Base-by-base conservation (phyloP, 768 basidiomycete species). In the Lactarius hatsudake region DNA sequence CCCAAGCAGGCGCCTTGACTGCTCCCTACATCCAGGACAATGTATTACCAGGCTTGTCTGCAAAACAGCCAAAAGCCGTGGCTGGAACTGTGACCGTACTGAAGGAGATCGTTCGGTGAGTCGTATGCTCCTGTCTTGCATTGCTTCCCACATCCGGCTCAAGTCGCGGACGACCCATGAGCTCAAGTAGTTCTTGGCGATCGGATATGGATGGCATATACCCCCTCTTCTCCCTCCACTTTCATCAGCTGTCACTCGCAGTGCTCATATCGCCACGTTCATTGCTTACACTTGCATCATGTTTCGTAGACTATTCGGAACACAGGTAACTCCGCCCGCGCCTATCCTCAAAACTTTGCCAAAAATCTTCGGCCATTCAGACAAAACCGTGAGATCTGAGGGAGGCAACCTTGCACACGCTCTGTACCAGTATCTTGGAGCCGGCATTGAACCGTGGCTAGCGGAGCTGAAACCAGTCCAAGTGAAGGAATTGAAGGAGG, bases 391-490 rank as follows among this genome's bases (percentile, higher is more conserved):
- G 61, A 91, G 97, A 67, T 87, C 92, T 1, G 97, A 99, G 78
- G 97, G 96, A 40, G 86, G 86, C 0, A 80, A 83, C 34, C 86
- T 99, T 23, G 82, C 87, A 0, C 87, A 90, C 72, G 79, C 80
- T 0, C 77, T 98, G 8, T 96, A 98, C 80, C 89, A 91, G 66
- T 94, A 87, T 75, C 87, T 98, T 63, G 96, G 77, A 17, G 73
- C 86, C 61, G 88, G 87, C 0, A 89, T 99, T 67, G 89, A 94
- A 62, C 85, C 93, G 57, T 93, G 87, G 81, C 80, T 99, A 26
- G 80, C 85, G 26, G 96, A 98, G 67, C 83, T 99, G 68, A 99
- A 99, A 75, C 94, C 96, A 1, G 94, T 99, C 4, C 97, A 98
- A 77, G 87, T 96, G 53, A 95, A 97, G 76, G 97, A 99, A 72